Percentiles rank a stretch among this genome's conserved stretches.
Conservation (phyloP, 305 asterid genomes). For the Andrographis paniculata region DNA sequence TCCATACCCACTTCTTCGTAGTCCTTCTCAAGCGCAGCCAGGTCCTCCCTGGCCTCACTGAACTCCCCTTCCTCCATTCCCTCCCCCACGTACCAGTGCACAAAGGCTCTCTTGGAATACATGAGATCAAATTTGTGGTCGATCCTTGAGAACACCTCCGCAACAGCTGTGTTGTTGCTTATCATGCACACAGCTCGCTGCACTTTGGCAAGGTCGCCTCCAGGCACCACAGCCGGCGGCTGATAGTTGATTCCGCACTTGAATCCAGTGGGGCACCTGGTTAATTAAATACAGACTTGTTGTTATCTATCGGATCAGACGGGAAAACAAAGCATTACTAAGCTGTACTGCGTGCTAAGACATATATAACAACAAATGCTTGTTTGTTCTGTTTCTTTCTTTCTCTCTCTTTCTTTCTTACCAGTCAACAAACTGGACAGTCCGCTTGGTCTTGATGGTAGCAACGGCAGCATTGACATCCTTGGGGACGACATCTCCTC, state of each 20-base stretch:
- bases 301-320: too few species aligned
- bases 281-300: too few species aligned
- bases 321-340: too few species aligned
- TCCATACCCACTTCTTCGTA: slow-evolving; percentile 63
- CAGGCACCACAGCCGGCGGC: slow-evolving; percentile 63
- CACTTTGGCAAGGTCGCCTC: slow-evolving; percentile 57
- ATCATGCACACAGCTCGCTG: slow-evolving; percentile 68
- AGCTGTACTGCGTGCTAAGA: too few species aligned
- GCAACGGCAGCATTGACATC: slow-evolving; percentile 58
- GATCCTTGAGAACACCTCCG: slow-evolving; percentile 54
- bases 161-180: slow-evolving; percentile 63
- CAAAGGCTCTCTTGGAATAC: slow-evolving; percentile 67
- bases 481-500: slow-evolving; percentile 57
- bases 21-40: too few species aligned
- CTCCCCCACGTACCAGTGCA: slow-evolving; percentile 65
- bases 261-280: slow-evolving; percentile 65
- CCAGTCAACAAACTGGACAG: slow-evolving; percentile 59
- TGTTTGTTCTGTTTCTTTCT: too few species aligned
- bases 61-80: slow-evolving; percentile 67
- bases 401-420: too few species aligned
- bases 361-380: too few species aligned
- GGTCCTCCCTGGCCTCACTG: slow-evolving; percentile 57
- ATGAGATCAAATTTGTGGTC: slow-evolving; percentile 60
- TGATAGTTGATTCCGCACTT: slow-evolving; percentile 65
- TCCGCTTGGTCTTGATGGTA: too few species aligned